These are phyloP conservation scores for Xylaria sp. DNA, from an alignment of 495 filamentous ascomycete species.

Conservation along the genomic window DNA sequence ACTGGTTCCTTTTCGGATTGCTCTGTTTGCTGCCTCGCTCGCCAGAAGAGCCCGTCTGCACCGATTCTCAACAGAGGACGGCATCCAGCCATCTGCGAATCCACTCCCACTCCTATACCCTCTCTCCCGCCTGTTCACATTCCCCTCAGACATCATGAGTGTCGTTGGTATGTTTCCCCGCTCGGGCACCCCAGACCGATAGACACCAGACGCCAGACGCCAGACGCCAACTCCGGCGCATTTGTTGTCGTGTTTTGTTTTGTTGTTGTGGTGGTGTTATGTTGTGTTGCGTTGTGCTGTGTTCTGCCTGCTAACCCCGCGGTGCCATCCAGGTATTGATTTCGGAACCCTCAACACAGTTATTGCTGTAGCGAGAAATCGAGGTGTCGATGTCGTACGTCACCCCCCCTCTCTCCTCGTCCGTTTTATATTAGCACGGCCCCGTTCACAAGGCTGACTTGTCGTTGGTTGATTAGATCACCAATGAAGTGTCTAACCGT, in stretches of 20 bases:
- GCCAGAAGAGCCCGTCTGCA: not conserved
- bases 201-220: not conserved
- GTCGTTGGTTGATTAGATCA: conserved; percentile 66
- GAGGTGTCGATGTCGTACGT: conserved; percentile 99
- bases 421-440: conserved; percentile 15
- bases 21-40: not conserved
- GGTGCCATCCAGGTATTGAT: conserved; percentile 71
- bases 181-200: not conserved
- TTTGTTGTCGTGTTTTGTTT: too few relatives aligned
- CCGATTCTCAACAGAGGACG: not conserved
- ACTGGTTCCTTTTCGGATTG: not conserved
- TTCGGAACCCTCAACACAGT: conserved; percentile 97
- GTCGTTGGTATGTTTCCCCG: conserved; percentile 43
- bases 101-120: conserved; percentile 11
- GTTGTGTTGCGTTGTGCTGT: too few relatives aligned
- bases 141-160: conserved; percentile 52
- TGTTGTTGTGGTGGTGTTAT: too few relatives aligned
- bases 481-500: conserved; percentile 99
- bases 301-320: conserved; percentile 26
- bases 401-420: conserved; percentile 25
- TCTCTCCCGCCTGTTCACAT: conserved; percentile 1
- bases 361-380: conserved; percentile 95
- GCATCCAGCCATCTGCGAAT: not conserved
- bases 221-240: conserved; percentile 2
- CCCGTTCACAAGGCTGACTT: conserved; percentile 32